Evolutionary conservation across 805 yeast genomes (phyloP).

Genomic region (Pichia cephalocereana): DNA sequence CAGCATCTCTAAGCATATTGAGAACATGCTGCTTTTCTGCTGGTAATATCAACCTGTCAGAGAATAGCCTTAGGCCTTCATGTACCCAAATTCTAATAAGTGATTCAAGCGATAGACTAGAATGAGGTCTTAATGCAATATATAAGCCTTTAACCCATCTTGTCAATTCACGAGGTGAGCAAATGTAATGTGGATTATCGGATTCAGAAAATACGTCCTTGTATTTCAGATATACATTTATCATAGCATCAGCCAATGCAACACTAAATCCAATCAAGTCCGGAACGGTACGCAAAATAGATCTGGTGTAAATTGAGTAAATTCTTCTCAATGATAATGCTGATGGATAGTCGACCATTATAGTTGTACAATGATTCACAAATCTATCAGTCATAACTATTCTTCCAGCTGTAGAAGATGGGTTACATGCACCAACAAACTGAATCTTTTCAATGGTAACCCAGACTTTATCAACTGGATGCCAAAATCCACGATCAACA

Average conservation of each 20-base stretch:
- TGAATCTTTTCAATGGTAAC: constrained; percentile 54
- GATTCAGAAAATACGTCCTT: constrained; percentile 30
- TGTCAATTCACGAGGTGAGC: constrained; percentile 86
- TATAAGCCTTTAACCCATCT: constrained; percentile 78
- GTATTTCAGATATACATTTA: constrained; percentile 46
- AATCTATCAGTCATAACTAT: constrained; percentile 48
- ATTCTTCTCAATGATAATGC: constrained; percentile 52
- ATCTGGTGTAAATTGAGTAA: constrained; percentile 47
- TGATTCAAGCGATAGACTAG: constrained; percentile 28
- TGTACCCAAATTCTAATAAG: constrained; percentile 67
- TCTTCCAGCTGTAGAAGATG: constrained; percentile 76
- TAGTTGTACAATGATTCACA: constrained; percentile 51
- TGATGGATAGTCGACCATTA: constrained; percentile 78
- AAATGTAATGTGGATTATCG: constrained; percentile 52
- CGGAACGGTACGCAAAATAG: constrained; percentile 55
- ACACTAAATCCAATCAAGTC: constrained; percentile 43
- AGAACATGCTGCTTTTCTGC: constrained; percentile 45
- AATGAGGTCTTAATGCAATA: constrained; percentile 20
- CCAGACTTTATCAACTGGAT: constrained; percentile 52
- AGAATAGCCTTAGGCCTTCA: constrained; percentile 70
- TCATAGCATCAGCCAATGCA: constrained; percentile 54
- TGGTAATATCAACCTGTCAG: constrained; percentile 52
- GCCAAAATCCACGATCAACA: constrained; percentile 75
- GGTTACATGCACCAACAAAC: constrained; percentile 94
- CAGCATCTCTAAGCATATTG: constrained; percentile 25